These are phyloP conservation scores for Datisca glomerata DNA, from an alignment of 306 rosid species.

Conservation along the genomic window DNA sequence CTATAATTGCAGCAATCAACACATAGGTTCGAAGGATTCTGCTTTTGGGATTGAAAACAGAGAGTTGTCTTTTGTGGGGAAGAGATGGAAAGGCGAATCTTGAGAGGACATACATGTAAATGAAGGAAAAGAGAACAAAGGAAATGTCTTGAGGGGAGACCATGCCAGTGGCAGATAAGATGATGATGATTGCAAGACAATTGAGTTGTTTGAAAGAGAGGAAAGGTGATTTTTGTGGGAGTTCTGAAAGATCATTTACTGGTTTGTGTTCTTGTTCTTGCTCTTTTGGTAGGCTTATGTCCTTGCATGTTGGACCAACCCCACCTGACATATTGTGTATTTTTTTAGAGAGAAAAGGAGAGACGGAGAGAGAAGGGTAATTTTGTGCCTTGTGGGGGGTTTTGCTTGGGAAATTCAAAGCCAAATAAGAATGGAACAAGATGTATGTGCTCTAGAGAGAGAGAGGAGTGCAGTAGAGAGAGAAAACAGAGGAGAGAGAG, in stretches of 20 bases:
- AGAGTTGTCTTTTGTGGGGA: constrained; percentile 17
- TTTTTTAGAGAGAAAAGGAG: neutral
- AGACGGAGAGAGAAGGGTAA: neutral
- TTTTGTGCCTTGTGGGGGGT: too few relatives aligned
- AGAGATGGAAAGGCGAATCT: constrained; percentile 54
- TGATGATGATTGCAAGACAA: constrained; percentile 35
- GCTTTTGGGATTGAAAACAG: constrained; percentile 30
- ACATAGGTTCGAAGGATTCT: constrained; percentile 40
- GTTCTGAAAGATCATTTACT: constrained; percentile 11
- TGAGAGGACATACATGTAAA: constrained; percentile 57
- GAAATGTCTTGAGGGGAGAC: constrained; percentile 52
- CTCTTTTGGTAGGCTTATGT: constrained; percentile 45
- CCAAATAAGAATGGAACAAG: too few relatives aligned
- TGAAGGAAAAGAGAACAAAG: constrained; percentile 39
- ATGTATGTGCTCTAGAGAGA: too few relatives aligned
- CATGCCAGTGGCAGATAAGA: constrained; percentile 74
- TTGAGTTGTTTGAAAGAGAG: constrained; percentile 49
- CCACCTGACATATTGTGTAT: constrained; percentile 57
- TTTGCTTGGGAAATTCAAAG: too few relatives aligned
- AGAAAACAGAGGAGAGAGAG: neutral
- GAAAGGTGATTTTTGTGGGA: constrained; percentile 8
- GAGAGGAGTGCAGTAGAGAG: neutral
- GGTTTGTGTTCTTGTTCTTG: constrained; percentile 38
- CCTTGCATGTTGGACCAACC: constrained; percentile 55
- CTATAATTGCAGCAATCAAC: constrained; percentile 33